Base-by-base conservation (phyloP, 371 early-diverging fungal genomes). In the Coemansia linderi region DNA sequence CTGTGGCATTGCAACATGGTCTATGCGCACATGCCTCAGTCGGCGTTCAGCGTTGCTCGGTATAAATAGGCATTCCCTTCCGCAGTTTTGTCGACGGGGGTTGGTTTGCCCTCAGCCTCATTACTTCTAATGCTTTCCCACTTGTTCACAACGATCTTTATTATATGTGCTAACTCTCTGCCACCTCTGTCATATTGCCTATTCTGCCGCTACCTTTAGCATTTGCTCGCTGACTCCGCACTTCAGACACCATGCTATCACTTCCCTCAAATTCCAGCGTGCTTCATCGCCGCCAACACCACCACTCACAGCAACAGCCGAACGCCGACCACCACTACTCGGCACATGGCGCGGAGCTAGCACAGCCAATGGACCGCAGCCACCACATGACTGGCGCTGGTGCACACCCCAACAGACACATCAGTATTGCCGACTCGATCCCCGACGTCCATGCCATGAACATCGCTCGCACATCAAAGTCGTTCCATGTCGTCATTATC, bases 401-500 rank as follows among this genome's bases (percentile, higher is more conserved):
- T 15, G 9, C 54, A 4, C 54, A 54, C 9, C 58, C 33, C 36
- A 37, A 59, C 37, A 44, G 33, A 15, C 39, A 65, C 50, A 19
- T 36, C 27, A 73, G 74, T 37, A 36, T 63, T 4, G 65, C 60
- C 12, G 24, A 64, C n/a, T 41, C 48, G 59, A 38, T 50, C 9
- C 63, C 46, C 38, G 33, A 68, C 39, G 39, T 76, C 22, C 66
- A 65, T 63, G 27, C 46, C 8, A 69, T 69, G 69, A 69, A 69
- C 43, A 61, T 76, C 24, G 73, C 77, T 15, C 77, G 77, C 27
- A 69, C 78, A 17, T 73, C 78, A 63, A 77, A 77, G 59, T 36
- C 65, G 36, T 79, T 79, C 63, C 79, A 69, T 19, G 70, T 85
- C 29, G 75, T 85, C 61, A 73, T 85, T 4, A 61, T 85, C 27